These are phyloP conservation scores for Hortiboletus flavorubellus DNA, from an alignment of 768 basidiomycete genomes.

Conservation along the genomic window DNA sequence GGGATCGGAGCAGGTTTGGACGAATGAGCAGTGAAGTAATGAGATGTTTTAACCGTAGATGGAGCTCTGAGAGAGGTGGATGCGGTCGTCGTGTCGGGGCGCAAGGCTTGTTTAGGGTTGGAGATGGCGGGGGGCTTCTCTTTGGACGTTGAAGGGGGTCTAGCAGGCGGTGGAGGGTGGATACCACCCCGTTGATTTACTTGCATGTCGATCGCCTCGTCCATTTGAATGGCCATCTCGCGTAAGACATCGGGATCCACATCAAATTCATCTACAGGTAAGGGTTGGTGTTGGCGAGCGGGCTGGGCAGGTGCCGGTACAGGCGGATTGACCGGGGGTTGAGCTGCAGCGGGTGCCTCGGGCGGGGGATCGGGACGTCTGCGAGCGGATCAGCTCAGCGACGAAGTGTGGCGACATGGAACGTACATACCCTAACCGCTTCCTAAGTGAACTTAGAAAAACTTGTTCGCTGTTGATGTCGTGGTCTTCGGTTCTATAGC, in stretches of 20 bases:
- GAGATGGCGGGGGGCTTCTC: neutral
- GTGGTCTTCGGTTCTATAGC: slow-evolving; percentile 61
- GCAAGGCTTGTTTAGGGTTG: neutral
- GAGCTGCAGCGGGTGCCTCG: slow-evolving; percentile 8
- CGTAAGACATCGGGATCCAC: slow-evolving; percentile 30
- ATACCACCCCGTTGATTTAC: neutral
- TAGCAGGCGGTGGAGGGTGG: neutral
- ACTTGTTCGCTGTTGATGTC: slow-evolving; percentile 53
- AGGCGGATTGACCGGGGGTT: slow-evolving; percentile 8
- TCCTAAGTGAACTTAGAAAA: slow-evolving; percentile 59
- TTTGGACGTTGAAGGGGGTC: slow-evolving; percentile 1
- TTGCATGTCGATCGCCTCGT: slow-evolving; percentile 9
- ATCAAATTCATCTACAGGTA: slow-evolving; percentile 8
- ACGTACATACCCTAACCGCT: slow-evolving; percentile 61
- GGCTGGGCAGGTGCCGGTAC: slow-evolving; percentile 18
- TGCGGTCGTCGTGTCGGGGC: neutral
- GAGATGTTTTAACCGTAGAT: slow-evolving; percentile 8
- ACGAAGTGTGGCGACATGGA: neutral
- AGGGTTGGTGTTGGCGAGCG: slow-evolving; percentile 11
- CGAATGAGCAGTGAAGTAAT: slow-evolving; percentile 19
- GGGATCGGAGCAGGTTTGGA: slow-evolving; percentile 13
- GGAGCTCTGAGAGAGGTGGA: slow-evolving; percentile 10
- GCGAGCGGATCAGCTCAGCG: neutral
- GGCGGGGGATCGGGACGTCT: slow-evolving; percentile 28
- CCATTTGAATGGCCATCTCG: slow-evolving; percentile 20